Base-by-base conservation (phyloP, 371 early-diverging fungal genomes). In the Actinomortierella wolfii region DNA sequence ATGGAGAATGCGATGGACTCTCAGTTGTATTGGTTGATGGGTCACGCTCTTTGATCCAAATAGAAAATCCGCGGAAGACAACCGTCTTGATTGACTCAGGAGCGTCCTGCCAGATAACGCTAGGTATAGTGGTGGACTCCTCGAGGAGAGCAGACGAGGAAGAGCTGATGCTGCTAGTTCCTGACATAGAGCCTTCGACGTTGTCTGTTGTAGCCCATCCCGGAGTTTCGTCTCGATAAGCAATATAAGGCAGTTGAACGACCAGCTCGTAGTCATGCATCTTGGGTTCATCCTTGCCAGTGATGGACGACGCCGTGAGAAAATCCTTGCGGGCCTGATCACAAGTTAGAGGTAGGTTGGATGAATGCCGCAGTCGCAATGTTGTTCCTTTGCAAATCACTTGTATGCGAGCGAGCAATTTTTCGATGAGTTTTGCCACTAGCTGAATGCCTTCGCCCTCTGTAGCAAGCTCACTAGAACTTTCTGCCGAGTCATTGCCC, bases 341-440 rank as follows among this genome's bases (percentile, higher is more conserved):
- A 52, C 48, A 21, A 75, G 62, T 34, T 11, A 34, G 50, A 2
- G 76, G 65, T 21, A 76, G 55, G 45, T 57, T 62, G 25, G 89
- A 87, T 59, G 76, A 68, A 56, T 86, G 86, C 28, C 65, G 67
- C 48, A 90, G 67, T 39, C 86, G 79, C 43, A 89, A 64, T 21
- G 68, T 57, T 0, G 86, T 86, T 57, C 86, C 80, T 9, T 76
- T 65, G 46, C 84, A 71, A 14, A 82, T 81, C 14, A 89, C 71
- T 49, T 84, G 84, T 46, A 89, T 78, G 56, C 79, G 78, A 5
- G 89, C 86, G 47, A 89, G 66, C 71, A 91, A 84, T 54, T 83
- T 86, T 65, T 91, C 92, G 54, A 91, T 90, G 6, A 89, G 61
- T 34, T 80, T 78, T 3, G 90, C 86, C 8, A 91, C 60, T 20